These are phyloP conservation scores for Lolium perenne DNA, from an alignment of 176 grass and related monocot species.

Conservation along the genomic window DNA sequence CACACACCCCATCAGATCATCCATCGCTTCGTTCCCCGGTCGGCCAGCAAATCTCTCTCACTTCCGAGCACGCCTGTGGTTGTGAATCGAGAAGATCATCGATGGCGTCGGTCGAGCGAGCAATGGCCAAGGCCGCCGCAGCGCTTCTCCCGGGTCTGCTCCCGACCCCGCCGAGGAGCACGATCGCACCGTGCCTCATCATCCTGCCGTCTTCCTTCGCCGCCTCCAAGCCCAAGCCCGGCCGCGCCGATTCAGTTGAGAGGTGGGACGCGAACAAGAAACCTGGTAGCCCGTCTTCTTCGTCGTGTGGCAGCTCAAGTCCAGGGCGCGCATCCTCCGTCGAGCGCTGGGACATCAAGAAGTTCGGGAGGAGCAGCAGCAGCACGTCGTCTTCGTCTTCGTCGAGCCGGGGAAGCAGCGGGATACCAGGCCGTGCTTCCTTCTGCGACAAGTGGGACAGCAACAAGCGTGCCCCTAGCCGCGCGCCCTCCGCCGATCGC, in stretches of 20 bases:
- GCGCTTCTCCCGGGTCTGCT: slow-evolving; percentile 4
- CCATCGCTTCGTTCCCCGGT: background rate
- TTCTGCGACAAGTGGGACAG: background rate
- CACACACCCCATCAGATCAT: background rate
- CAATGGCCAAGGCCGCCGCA: background rate
- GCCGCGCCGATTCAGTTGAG: too few species aligned
- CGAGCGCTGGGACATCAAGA: background rate
- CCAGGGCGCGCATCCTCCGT: background rate
- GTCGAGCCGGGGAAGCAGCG: slow-evolving; percentile 1
- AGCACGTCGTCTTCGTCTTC: background rate
- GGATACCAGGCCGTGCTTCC: background rate
- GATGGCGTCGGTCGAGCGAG: background rate
- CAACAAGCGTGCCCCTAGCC: background rate
- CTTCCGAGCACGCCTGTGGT: background rate
- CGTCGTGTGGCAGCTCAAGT: background rate
- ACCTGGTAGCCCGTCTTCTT: background rate
- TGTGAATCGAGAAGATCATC: background rate
- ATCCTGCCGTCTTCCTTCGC: background rate
- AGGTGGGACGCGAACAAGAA: background rate
- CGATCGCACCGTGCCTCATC: background rate
- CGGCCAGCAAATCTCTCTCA: background rate
- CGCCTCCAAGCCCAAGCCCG: background rate
- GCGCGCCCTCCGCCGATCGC: background rate
- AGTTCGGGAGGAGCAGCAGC: background rate
- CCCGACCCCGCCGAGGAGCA: background rate